These are phyloP conservation scores for Cladophialophora bantiana DNA, from an alignment of 2,329 filamentous ascomycete genomes.

Conservation along the genomic window DNA sequence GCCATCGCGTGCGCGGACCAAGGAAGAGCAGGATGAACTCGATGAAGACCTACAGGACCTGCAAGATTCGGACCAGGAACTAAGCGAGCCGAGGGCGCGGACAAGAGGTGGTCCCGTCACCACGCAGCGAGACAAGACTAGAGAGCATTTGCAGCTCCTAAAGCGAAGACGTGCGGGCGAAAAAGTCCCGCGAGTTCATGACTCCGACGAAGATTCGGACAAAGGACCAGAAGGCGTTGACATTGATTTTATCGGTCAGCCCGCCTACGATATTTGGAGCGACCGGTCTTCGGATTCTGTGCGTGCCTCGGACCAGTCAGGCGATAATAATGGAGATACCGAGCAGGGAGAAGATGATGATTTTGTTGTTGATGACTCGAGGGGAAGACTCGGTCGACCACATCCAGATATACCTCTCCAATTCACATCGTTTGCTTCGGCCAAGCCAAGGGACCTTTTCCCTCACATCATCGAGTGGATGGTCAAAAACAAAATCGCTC, in stretches of 20 bases:
- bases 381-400: slow-evolving; percentile 62
- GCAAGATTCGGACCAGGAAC: slow-evolving; percentile 51
- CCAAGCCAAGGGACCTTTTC: slow-evolving; percentile 75
- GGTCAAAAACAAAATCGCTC: slow-evolving; percentile 78
- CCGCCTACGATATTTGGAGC: slow-evolving; percentile 5
- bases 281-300: slow-evolving; percentile 24
- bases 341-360: slow-evolving; percentile 62
- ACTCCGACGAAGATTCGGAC: slow-evolving; percentile 42
- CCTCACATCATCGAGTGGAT: slow-evolving; percentile 79
- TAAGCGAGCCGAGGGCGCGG: slow-evolving; percentile 46
- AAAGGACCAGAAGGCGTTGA: slow-evolving; percentile 38
- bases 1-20: slow-evolving; percentile 17
- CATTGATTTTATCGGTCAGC: slow-evolving; percentile 36
- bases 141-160: slow-evolving; percentile 53
- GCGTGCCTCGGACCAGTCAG: slow-evolving; percentile 27
- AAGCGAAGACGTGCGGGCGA: slow-evolving; percentile 53
- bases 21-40: slow-evolving; percentile 51
- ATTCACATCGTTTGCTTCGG: slow-evolving; percentile 71
- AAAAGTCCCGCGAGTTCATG: slow-evolving; percentile 43
- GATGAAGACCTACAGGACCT: slow-evolving; percentile 55
- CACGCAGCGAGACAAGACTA: slow-evolving; percentile 49
- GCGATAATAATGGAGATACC: slow-evolving; percentile 30
- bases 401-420: slow-evolving; percentile 68
- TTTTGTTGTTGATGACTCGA: slow-evolving; percentile 70
- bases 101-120: slow-evolving; percentile 51